Conservation (phyloP, 352 stramenopile genomes). For the Globisporangium nodosum region DNA sequence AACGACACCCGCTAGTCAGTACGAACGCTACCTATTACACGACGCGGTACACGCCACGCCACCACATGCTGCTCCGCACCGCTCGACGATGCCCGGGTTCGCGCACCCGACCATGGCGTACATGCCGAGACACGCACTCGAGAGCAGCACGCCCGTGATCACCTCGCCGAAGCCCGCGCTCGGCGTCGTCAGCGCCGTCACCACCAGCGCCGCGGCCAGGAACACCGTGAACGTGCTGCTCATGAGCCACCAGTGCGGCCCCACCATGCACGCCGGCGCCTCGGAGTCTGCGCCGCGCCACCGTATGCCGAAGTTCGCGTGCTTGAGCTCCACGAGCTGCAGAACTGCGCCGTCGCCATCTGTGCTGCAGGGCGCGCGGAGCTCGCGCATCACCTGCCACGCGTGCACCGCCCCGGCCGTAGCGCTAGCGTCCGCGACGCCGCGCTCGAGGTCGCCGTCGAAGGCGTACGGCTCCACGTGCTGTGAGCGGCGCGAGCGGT, state of each 20-base stretch:
- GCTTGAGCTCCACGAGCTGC: conserved; percentile 50
- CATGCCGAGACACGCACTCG: conserved; percentile 40
- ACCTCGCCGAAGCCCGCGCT: conserved; percentile 38
- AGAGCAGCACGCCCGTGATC: conserved; percentile 49
- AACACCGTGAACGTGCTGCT: conserved; percentile 52
- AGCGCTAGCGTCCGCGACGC: not conserved
- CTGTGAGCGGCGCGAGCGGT: conserved; percentile 1
- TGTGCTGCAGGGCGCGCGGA: not conserved
- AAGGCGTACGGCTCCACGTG: not conserved
- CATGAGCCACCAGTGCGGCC: conserved; percentile 80
- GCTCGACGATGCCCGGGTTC: conserved; percentile 61
- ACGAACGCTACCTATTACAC: no score
- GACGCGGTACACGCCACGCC: no score
- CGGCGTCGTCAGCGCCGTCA: conserved; percentile 46
- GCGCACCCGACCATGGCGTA: conserved; percentile 75
- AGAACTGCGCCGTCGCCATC: conserved; percentile 10
- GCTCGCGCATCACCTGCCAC: conserved; percentile 15
- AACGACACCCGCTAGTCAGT: not conserved
- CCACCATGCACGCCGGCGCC: conserved; percentile 52
- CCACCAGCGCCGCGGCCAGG: conserved; percentile 26
- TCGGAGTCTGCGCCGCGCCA: conserved; percentile 15
- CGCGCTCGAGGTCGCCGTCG: conserved; percentile 7
- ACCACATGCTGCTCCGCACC: conserved; percentile 14
- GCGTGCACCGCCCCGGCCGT: not conserved
- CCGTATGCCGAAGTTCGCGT: conserved; percentile 48